Conservation (phyloP, 2,329 filamentous ascomycete genomes). For the Leptographium wingfieldii region DNA sequence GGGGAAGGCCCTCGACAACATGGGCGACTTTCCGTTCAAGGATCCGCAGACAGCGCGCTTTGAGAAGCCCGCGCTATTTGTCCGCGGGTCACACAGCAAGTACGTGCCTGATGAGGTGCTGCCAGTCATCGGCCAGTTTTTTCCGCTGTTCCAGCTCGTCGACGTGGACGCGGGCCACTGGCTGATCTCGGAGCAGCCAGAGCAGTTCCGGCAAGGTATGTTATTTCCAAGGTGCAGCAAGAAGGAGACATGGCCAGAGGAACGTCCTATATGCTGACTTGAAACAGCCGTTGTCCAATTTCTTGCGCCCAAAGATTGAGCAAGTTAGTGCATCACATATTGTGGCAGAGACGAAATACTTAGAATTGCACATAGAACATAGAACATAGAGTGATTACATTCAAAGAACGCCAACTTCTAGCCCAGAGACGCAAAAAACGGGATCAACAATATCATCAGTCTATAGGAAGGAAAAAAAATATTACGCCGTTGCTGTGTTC, state of each 20-base stretch:
- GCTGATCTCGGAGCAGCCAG: constrained; percentile 80
- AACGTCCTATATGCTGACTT: background rate
- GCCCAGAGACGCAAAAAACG: background rate
- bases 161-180: constrained; percentile 76
- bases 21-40: constrained; percentile 83
- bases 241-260: background rate
- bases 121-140: constrained; percentile 70
- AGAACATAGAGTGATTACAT: background rate
- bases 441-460: background rate
- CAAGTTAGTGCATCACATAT: background rate
- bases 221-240: background rate
- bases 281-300: constrained; percentile 21
- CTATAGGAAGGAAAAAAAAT: background rate
- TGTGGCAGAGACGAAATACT: background rate
- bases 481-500: background rate
- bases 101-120: constrained; percentile 74
- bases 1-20: constrained; percentile 51
- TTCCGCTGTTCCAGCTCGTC: constrained; percentile 60
- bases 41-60: constrained; percentile 57
- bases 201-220: constrained; percentile 62
- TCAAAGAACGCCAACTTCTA: background rate
- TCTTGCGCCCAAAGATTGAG: constrained; percentile 19
- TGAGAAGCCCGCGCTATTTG: constrained; percentile 66
- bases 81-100: constrained; percentile 62
- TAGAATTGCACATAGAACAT: background rate